Base-by-base conservation (phyloP, 805 yeast genomes). In the Metschnikowia drakensbergensis region DNA sequence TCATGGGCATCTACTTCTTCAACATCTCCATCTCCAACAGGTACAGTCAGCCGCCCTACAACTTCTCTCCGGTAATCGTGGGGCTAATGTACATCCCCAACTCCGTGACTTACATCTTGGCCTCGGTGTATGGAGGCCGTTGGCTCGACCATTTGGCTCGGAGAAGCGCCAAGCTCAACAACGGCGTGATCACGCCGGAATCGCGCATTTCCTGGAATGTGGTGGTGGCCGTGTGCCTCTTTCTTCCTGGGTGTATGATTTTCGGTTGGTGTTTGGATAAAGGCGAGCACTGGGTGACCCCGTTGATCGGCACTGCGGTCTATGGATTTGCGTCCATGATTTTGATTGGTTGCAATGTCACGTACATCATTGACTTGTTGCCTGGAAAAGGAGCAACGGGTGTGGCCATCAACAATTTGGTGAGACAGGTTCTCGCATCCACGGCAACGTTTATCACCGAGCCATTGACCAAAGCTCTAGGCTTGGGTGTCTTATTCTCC, bases 341-440 rank as follows among this genome's bases (percentile, higher is more conserved):
- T 66, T 80, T 86, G 3, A 87, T 88, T 55, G 94, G 95, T 3
- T 81, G 88, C 6, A 84, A 89, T 0, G 79, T 84, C 3, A 88
- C 96, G 0, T 89, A 88, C 59, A 68, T 88, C 48, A 90, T 88
- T 1, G 96, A 88, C 60, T 81, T 89, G 1, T 72, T 89, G 39
- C 96, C 96, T 0, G 95, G 96, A 0, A 76, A 83, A 58, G 95
- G 96, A 37, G 91, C 96, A 10, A 86, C 96, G 0, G 96, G 95
- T 0, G 87, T 88, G 42, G 96, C 96, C 0, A 64, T 89, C 44
- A 88, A 86, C 59, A 89, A 88, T 60, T 75, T 88, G 48, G 72
- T 84, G 17, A 74, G 96, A 57, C 86, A 82, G 74, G 68, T 81
- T 1, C 68, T 86, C 50, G 96, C 96, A 0, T 88, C 95, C 0